Evolutionary conservation across 495 filamentous ascomycete species (phyloP), one percentile per base, ranked within the genome.

Genomic region (Geoglossum glabrum): DNA sequence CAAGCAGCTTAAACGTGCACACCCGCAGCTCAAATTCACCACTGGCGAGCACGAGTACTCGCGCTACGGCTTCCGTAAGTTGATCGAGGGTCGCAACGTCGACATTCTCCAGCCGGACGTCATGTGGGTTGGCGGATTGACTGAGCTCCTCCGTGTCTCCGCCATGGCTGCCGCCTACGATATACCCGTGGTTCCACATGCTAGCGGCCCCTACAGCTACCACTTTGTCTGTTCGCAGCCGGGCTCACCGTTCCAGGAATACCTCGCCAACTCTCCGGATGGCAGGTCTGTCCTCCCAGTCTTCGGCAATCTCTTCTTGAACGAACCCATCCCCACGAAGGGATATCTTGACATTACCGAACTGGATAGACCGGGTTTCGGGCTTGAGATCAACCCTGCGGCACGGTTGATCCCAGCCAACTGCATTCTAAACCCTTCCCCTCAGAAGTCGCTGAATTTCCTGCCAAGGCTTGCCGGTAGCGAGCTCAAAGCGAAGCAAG

Each of bases 11-110:
- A 95, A 95, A 73, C 79, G 81, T 45, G 88, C 89, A 3, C 86
- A 93, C 64, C 89, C 89, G 0, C 84, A 81, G n/a, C 71, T 90
- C 67, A 90, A 90, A 68, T 94, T 95, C 73, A 95, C 89, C 31
- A 94, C 89, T 27, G 89, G 89, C 55, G 89, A 95, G 72, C 89
- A 95, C 72, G 89, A 95, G 65, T 94, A 87, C 70, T 90, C 86
- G 19, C 75, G 86, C 63, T 95, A 85, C 66, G 89, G 89, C 10
- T 95, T 95, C 81, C 85, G 89, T 56, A 92, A 93, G 74, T 76
- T 95, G 21, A 84, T 95, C 59, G 87, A 94, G 68, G 85, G 85
- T 52, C 86, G 89, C 58, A 90, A 93, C 67, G 70, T 95, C 57
- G 87, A 95, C 65, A 94, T 95, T 67, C 78, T 95, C 64, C 89